Evolutionary conservation across 345 rosid species (phyloP).

Genomic region (Pseudoturritis turrita): DNA sequence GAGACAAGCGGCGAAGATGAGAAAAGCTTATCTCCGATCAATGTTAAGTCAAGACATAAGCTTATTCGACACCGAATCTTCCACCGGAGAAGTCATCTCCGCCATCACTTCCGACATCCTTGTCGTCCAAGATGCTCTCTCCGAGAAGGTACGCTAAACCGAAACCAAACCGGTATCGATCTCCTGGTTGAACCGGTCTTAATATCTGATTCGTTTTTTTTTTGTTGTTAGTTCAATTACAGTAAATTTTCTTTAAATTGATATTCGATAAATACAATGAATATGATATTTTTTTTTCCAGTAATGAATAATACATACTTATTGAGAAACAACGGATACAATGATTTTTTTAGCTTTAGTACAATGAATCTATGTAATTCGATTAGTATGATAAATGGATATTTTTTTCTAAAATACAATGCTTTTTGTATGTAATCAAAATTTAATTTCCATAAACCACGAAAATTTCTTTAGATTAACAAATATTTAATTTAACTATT

Average conservation of each 20-base stretch:
- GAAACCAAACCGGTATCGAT: not conserved
- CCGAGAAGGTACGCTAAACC: constrained; percentile 65
- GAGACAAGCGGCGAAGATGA: constrained; percentile 88
- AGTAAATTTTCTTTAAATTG: not conserved
- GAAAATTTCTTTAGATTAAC: too few species aligned
- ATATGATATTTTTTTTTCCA: not conserved
- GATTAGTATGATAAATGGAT: not conserved
- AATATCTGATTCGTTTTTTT: not conserved
- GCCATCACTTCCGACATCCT: constrained; percentile 84
- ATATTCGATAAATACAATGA: not conserved
- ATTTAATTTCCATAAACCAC: not conserved
- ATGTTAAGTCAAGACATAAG: constrained; percentile 88
- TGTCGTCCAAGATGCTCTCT: constrained; percentile 89
- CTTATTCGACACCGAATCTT: constrained; percentile 82
- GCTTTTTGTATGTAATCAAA: not conserved
- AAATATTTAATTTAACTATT: too few species aligned
- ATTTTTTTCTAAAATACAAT: not conserved
- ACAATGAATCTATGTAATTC: not conserved
- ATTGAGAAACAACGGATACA: not conserved
- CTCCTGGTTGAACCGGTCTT: not conserved
- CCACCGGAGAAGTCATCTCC: constrained; percentile 86
- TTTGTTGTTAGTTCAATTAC: not conserved
- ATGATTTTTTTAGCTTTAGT: not conserved
- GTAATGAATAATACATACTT: not conserved
- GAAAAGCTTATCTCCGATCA: constrained; percentile 77